Evolutionary conservation across 805 yeast genomes (phyloP).

Genomic region (Metschnikowia drakensbergensis): DNA sequence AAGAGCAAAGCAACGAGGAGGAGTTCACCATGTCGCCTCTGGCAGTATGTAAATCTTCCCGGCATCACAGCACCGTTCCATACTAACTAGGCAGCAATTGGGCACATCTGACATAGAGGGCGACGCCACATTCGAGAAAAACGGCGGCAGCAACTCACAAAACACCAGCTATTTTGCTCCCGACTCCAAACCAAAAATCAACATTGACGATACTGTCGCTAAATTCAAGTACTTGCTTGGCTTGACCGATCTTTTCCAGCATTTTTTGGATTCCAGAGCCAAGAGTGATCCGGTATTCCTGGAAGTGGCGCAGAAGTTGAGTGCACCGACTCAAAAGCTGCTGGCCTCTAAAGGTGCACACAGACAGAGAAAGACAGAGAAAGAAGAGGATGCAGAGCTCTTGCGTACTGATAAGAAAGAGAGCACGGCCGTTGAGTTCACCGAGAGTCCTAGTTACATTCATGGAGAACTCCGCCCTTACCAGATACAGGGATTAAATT

Average conservation of each 20-base stretch:
- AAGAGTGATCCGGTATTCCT: constrained; percentile 55
- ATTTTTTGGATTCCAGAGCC: constrained; percentile 64
- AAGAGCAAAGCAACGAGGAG: constrained; percentile 5
- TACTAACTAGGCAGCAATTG: constrained; percentile 4
- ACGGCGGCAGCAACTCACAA: neutral
- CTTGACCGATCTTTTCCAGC: constrained; percentile 61
- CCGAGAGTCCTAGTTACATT: constrained; percentile 50
- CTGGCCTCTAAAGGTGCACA: constrained; percentile 21
- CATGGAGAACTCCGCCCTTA: constrained; percentile 64
- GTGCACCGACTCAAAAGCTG: constrained; percentile 7
- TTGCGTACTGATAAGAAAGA: constrained; percentile 50
- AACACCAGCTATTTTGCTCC: constrained; percentile 29
- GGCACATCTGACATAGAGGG: constrained; percentile 5
- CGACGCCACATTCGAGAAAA: neutral
- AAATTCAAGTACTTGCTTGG: constrained; percentile 66
- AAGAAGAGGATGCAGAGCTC: constrained; percentile 75
- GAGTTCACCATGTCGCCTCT: constrained; percentile 14
- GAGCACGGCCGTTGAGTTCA: constrained; percentile 41
- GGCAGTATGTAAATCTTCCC: constrained; percentile 11
- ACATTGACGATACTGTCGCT: constrained; percentile 57
- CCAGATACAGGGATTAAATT: constrained; percentile 77
- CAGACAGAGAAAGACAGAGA: constrained; percentile 66
- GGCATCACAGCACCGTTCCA: neutral
- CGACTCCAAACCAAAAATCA: constrained; percentile 39
- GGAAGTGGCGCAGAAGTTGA: constrained; percentile 45